Percentiles rank a stretch among this genome's conserved stretches.
Conservation (phyloP, 1,284 basidiomycete genomes). For the Leccinum subspadiceum region DNA sequence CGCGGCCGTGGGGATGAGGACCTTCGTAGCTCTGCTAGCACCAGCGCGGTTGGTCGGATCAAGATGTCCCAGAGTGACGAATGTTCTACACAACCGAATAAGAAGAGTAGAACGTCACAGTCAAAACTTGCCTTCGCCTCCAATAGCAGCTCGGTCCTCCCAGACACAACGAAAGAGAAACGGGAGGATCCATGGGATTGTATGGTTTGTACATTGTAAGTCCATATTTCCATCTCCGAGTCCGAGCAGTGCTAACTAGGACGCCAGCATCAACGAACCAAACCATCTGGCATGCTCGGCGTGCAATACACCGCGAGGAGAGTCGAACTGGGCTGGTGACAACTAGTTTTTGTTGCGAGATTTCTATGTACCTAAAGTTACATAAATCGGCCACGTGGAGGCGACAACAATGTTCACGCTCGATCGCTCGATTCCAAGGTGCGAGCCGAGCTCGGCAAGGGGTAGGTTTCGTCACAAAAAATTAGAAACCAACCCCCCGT, state of each 20-base stretch:
- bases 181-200: slow-evolving; percentile 21
- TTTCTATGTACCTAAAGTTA: no score
- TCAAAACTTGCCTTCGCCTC: slow-evolving; percentile 4
- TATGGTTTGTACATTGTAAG: slow-evolving; percentile 28
- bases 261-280: slow-evolving; percentile 26
- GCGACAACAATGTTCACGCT: background rate
- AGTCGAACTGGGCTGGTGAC: slow-evolving; percentile 20
- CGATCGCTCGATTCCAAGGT: no score
- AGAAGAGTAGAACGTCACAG: slow-evolving; percentile 21
- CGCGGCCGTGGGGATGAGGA: background rate
- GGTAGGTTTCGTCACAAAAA: background rate
- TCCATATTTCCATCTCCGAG: background rate
- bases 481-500: no score
- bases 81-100: slow-evolving; percentile 10
- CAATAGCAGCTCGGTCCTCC: background rate
- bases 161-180: background rate
- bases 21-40: background rate
- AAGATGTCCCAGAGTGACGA: slow-evolving; percentile 1
- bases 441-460: background rate
- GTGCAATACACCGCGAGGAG: slow-evolving; percentile 29
- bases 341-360: background rate
- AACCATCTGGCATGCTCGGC: slow-evolving; percentile 32
- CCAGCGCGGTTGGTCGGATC: background rate
- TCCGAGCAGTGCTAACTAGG: background rate
- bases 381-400: background rate